Base-by-base conservation (phyloP, 2,329 filamentous ascomycete species). In the Alternaria rosae region DNA sequence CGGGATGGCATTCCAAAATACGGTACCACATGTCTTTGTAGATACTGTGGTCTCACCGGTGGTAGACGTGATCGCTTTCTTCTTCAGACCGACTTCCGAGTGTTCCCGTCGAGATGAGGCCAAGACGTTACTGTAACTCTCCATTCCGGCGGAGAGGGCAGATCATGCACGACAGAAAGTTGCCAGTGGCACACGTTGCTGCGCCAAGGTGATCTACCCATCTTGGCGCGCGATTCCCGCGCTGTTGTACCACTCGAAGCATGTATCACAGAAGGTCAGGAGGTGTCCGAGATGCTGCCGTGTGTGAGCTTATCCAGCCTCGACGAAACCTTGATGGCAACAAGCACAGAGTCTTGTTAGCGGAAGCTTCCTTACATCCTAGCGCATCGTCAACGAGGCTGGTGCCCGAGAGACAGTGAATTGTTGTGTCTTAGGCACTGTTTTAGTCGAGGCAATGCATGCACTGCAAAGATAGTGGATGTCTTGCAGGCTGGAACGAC, bases 171-270 rank as follows among this genome's bases (percentile, higher is more conserved):
- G 35, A 51, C 55, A 54, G 35, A 42, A 44, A 42, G 41, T 44
- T 23, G 48, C 38, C 45, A 21, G 58, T 66, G 28, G 60, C 54
- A 70, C 65, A 65, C 48, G 58, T 28, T 54, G 51, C 32, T 54
- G 54, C 23, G 69, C 69, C 68, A 70, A 71, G 69, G 35, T 61
- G 68, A 70, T 69, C 61, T 62, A 42, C 59, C 32, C 30, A 23
- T 35, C 69, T 70, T 71, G 68, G 68, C 69, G 26, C 45, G 62
- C 57, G 50, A 57, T 52, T 67, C 59, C 69, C 61, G 62, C 61
- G 48, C 52, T 53, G 51, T 26, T 48, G 21, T 50, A 42, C 35
- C n/a, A 52, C 35, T n/a, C 32, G 47, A 47, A 50, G 47, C 54
- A 52, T 25, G 32, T 45, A 25, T 45, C 48, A 23, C 21, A 47